Conservation (phyloP, 2,329 filamentous ascomycete genomes). For the Paracorniculantispora psalliotae region DNA sequence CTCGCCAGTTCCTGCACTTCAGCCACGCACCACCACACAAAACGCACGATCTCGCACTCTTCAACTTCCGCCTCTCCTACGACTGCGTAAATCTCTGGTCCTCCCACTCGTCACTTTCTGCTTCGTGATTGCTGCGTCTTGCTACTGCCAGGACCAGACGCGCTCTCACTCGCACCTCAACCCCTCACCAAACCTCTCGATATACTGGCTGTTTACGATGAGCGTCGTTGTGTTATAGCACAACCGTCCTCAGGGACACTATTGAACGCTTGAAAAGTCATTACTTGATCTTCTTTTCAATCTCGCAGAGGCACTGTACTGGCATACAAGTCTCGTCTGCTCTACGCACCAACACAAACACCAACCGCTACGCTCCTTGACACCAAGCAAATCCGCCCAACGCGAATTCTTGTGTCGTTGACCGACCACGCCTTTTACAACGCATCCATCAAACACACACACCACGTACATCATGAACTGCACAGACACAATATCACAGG, state of each 20-base stretch:
- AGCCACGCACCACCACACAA: background rate
- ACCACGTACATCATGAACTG: conserved; percentile 30
- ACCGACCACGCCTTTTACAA: background rate
- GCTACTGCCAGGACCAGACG: background rate
- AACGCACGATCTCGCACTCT: too few species aligned
- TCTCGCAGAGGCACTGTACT: conserved; percentile 19
- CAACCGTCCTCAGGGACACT: conserved; percentile 34
- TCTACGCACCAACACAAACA: conserved; percentile 17
- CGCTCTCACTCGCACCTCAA: background rate
- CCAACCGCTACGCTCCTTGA: background rate
- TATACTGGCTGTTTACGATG: conserved; percentile 24
- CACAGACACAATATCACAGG: conserved; percentile 21
- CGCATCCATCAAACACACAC: background rate
- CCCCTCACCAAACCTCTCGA: background rate
- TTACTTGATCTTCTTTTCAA: background rate
- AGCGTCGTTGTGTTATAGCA: conserved; percentile 32
- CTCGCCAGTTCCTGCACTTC: background rate
- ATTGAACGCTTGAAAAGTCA: background rate
- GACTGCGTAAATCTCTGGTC: background rate
- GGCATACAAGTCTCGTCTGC: conserved; percentile 22
- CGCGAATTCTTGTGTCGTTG: conserved; percentile 11
- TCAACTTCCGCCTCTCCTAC: too few species aligned
- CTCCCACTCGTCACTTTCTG: background rate
- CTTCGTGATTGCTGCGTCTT: background rate
- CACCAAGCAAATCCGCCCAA: conserved; percentile 1